Evolutionary conservation across 352 stramenopile genomes (phyloP).

Genomic region (Pythium chondricola): DNA sequence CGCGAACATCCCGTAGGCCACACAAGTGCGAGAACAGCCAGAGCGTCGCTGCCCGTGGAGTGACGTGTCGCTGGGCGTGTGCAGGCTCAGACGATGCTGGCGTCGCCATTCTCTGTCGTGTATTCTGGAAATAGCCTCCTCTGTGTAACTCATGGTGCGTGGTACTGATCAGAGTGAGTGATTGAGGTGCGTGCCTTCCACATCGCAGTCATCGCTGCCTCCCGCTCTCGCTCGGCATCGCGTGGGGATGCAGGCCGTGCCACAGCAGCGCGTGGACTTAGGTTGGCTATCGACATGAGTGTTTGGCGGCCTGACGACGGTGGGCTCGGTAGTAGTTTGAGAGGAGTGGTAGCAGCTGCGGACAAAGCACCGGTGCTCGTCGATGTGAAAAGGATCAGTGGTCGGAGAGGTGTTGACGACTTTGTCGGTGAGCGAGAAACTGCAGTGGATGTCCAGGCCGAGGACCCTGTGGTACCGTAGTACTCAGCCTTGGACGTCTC

Average conservation of each 20-base stretch:
- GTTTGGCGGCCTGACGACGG: slow-evolving; percentile 3
- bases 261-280: slow-evolving; percentile 4
- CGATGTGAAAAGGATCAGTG: neutral
- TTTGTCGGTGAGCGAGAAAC: too few relatives aligned
- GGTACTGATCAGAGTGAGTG: slow-evolving; percentile 2
- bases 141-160: neutral
- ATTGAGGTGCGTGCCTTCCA: slow-evolving; percentile 8
- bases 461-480: too few relatives aligned
- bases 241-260: neutral
- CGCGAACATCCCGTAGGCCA: slow-evolving; percentile 13
- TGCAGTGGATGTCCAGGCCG: too few relatives aligned
- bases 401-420: neutral
- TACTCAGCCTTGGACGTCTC: too few relatives aligned
- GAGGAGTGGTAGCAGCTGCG: too few relatives aligned
- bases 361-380: neutral
- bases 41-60: slow-evolving; percentile 18
- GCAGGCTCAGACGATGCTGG: neutral
- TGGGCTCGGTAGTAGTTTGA: slow-evolving; percentile 2
- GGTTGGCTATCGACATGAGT: slow-evolving; percentile 6
- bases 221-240: neutral
- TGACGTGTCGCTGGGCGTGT: neutral
- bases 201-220: neutral
- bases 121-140: neutral
- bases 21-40: slow-evolving; percentile 30
- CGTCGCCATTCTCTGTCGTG: neutral